Base-by-base conservation (phyloP, 148 eudicot genomes). In the Polygonum aviculare region DNA sequence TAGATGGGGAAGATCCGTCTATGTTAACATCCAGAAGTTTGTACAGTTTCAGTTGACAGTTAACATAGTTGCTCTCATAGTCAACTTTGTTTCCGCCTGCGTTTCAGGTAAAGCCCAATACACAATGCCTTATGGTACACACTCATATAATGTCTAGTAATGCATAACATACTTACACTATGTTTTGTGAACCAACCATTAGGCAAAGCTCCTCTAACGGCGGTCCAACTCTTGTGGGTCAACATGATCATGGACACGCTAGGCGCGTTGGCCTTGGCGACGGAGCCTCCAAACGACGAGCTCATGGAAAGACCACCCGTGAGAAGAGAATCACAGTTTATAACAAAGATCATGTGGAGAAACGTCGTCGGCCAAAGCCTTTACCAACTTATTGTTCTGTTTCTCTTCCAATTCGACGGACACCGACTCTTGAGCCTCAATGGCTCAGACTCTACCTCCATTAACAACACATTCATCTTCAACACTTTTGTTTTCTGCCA, bases 171-270 rank as follows among this genome's bases (percentile, higher is more conserved):
- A 44, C 33, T 59, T 21, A 21, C 36, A 26, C 72, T 36, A 12
- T 2, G 4, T 67, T 19, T 81, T 44, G 47, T 44, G 47, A 44
- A 44, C 47, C 10, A 7, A 44, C 9, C 47, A 44, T 55, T 85
- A 92, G 97, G 97, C 48, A 86, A 90, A 19, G 97, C 96, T 31
- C 97, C 97, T 33, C 85, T 93, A 44, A 93, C 97, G 0, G 89
- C 95, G 12, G 97, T 93, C 74, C 96, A 93, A 77, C 65, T 93
- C 81, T 88, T 93, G 10, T 93, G 97, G 97, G 97, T 93, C 72
- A 93, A 93, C 89, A 90, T 93, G 95, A 93, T 93, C 7, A 93
- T 93, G 97, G 97, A 93, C 87, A 93, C 96, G 7, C 85, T 93
- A 0, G 97, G 97, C 11, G 97, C 97, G 49, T 79, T 93, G 31